A percentile compares a stretch with the other conserved stretches of the same genome.
Conservation (phyloP, 1,139 yeast species). For the Yamadazyma oceani region DNA sequence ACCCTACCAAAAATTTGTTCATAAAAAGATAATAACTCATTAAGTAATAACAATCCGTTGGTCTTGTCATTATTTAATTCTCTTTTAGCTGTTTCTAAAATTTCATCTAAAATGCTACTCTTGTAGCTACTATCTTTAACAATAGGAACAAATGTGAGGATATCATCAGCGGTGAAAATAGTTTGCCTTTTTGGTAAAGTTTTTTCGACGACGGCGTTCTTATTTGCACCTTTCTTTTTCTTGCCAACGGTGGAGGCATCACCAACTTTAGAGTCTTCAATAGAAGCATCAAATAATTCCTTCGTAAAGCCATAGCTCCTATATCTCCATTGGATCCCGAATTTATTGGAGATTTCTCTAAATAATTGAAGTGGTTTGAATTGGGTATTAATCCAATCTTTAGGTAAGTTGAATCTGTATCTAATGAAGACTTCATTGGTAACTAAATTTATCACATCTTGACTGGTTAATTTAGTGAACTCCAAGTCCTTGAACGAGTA, state of each 20-base stretch:
- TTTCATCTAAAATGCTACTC: constrained; percentile 72
- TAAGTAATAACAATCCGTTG: constrained; percentile 56
- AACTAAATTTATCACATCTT: constrained; percentile 44
- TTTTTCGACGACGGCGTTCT: constrained; percentile 28
- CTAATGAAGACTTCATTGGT: constrained; percentile 53
- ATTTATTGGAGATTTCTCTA: constrained; percentile 71
- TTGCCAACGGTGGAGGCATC: constrained; percentile 17
- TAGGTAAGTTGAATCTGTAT: constrained; percentile 61
- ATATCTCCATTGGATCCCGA: constrained; percentile 86
- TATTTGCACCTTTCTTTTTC: constrained; percentile 20
- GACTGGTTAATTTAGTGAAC: constrained; percentile 47
- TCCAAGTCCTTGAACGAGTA: constrained; percentile 44
- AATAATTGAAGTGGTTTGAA: constrained; percentile 50
- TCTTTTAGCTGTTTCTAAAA: constrained; percentile 69
- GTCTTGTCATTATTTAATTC: constrained; percentile 47
- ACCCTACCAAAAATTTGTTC: constrained; percentile 85
- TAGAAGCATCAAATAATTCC: constrained; percentile 41
- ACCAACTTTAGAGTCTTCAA: constrained; percentile 15
- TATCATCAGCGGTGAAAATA: constrained; percentile 60
- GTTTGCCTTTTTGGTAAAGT: constrained; percentile 25
- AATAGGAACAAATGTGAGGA: constrained; percentile 68
- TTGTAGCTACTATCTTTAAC: constrained; percentile 69
- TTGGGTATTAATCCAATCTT: constrained; percentile 40
- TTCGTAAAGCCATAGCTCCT: constrained; percentile 50
- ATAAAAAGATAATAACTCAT: constrained; percentile 68